A percentile compares a stretch with the other conserved stretches of the same genome.
Evolutionary conservation across 352 stramenopile genomes (phyloP).

Genomic region (Globisporangium iwayamae): DNA sequence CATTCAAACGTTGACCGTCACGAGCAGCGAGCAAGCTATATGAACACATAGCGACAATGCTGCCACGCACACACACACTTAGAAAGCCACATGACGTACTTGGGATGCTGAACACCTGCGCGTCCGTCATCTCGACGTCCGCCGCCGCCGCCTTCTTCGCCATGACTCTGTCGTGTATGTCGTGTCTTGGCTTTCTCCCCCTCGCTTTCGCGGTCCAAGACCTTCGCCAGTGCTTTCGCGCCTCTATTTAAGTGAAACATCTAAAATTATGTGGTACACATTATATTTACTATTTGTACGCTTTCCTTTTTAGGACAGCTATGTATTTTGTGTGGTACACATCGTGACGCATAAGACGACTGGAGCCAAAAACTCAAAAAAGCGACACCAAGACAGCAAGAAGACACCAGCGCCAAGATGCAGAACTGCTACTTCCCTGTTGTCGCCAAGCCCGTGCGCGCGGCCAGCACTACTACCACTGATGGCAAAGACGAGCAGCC

Average conservation of each 20-base stretch:
- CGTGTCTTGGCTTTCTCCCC: conserved; percentile 5
- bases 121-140: conserved; percentile 25
- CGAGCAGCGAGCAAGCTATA: neutral
- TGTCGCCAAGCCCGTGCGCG: conserved; percentile 21
- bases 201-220: conserved; percentile 5
- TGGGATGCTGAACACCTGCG: conserved; percentile 38
- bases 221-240: conserved; percentile 7
- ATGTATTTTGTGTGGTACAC: neutral
- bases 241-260: neutral
- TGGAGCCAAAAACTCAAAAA: conserved; percentile 13
- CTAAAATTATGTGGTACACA: neutral
- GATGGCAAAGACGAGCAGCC: conserved; percentile 4
- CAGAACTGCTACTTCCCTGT: conserved; percentile 86
- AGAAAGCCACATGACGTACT: conserved; percentile 26
- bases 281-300: neutral
- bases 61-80: neutral
- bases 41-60: neutral
- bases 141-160: conserved; percentile 19
- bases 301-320: neutral
- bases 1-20: neutral
- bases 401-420: conserved; percentile 30
- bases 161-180: conserved; percentile 15
- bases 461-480: conserved; percentile 8
- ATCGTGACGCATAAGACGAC: conserved; percentile 1
- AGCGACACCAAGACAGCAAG: conserved; percentile 3